Percentiles rank a stretch among this genome's conserved stretches.
These are phyloP conservation scores for Metschnikowia similis DNA, from an alignment of 805 yeast species.

Conservation along the genomic window DNA sequence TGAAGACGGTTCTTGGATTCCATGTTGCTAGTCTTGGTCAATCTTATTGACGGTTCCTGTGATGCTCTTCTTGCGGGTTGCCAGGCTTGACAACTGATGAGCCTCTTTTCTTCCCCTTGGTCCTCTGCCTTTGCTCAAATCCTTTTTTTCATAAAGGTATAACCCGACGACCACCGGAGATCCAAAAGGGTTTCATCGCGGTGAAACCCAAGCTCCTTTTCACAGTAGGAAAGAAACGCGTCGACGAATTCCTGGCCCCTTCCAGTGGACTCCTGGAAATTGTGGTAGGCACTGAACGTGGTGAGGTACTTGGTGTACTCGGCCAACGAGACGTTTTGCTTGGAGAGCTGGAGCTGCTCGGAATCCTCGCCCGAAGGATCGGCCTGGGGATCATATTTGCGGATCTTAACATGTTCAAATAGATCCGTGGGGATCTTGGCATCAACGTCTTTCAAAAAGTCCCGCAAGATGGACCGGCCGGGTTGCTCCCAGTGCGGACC, in stretches of 20 bases:
- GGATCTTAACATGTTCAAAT: conserved; percentile 37
- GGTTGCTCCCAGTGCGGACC: conserved; percentile 87
- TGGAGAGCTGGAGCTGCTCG: conserved; percentile 18
- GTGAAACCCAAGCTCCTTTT: conserved; percentile 44
- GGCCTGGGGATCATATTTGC: conserved; percentile 20
- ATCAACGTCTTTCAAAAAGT: conserved; percentile 39
- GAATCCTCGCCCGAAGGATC: conserved; percentile 11
- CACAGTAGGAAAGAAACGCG: conserved; percentile 30
- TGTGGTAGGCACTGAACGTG: conserved; percentile 72
- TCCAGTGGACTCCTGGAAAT: conserved; percentile 42
- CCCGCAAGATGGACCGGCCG: conserved; percentile 57
- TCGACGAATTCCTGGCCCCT: conserved; percentile 32
- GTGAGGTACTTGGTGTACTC: conserved; percentile 50
- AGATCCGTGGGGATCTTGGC: conserved; percentile 37
- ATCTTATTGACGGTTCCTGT: neutral
- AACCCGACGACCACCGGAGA: conserved; percentile 49
- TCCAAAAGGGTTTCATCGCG: conserved; percentile 32
- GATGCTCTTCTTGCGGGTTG: neutral
- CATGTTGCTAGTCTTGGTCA: no score
- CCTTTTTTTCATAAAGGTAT: conserved; percentile 41
- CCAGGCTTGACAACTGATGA: no score
- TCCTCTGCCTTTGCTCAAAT: no score
- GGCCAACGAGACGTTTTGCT: conserved; percentile 38
- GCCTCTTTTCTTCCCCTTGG: no score
- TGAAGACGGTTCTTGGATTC: no score